Evolutionary conservation across 768 basidiomycete species (phyloP).

Genomic region (Suillus occidentalis): DNA sequence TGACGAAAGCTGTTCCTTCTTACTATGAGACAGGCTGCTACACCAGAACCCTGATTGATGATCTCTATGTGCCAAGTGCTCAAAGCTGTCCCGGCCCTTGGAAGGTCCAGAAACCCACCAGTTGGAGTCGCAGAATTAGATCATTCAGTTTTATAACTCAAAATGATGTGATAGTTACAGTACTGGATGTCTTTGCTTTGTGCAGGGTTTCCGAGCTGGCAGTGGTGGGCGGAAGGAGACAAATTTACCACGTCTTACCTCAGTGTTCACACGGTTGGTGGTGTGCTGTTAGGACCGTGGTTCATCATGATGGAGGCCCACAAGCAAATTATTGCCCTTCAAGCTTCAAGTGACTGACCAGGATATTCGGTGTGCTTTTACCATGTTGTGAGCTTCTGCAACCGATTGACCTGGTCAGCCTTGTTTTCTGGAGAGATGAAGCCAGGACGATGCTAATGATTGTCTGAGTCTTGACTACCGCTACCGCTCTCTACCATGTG

Average conservation of each 20-base stretch:
- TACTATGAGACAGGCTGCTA: not conserved
- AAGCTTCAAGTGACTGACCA: conserved; percentile 94
- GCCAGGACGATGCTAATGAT: no score
- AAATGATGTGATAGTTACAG: not conserved
- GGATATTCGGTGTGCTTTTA: conserved; percentile 74
- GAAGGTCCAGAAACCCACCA: not conserved
- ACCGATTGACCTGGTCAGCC: not conserved
- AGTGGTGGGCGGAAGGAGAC: no score
- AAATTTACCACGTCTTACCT: no score
- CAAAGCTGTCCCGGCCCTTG: not conserved
- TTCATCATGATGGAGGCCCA: conserved; percentile 42
- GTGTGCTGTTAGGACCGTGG: conserved; percentile 55
- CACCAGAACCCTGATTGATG: not conserved
- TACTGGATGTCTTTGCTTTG: not conserved
- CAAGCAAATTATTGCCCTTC: conserved; percentile 62
- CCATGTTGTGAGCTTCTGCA: not conserved
- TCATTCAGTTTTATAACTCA: not conserved
- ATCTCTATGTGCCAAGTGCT: not conserved
- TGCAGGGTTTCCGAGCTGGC: no score
- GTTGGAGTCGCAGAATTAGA: not conserved
- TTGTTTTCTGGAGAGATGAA: no score
- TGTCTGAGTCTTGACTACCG: no score
- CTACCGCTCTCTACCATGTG: no score
- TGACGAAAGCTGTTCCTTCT: not conserved
- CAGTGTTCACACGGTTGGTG: no score